phyloP scores from a whole-genome alignment of 2,329 filamentous ascomycete species.

The Claviceps capensis region DNA sequence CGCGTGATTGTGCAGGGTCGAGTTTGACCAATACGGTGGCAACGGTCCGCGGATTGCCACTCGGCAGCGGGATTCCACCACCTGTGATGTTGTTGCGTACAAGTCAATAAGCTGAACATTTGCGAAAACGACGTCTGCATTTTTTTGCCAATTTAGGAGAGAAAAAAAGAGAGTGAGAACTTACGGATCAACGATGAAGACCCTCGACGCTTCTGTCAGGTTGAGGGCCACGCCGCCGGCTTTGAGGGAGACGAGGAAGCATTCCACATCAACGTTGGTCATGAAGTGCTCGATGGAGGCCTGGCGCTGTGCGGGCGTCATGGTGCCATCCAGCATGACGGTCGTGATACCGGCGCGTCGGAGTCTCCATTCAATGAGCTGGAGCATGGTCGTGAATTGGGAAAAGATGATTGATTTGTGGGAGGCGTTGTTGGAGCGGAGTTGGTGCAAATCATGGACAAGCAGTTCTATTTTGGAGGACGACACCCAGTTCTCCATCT shows the following conservation, averaged over 20 bases:
- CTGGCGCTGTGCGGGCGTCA: constrained; percentile 88
- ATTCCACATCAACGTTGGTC: constrained; percentile 86
- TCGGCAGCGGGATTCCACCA: constrained; percentile 99
- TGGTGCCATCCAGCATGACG: constrained; percentile 94
- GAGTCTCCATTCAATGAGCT: constrained; percentile 92
- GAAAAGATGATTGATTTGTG: constrained; percentile 97
- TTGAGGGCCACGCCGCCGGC: constrained; percentile 93
- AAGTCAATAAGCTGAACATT: background rate
- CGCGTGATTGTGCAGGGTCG: constrained; percentile 89
- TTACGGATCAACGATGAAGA: constrained; percentile 93
- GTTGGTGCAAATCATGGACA: constrained; percentile 82
- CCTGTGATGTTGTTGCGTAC: constrained; percentile 23
- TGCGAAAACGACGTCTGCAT: too few relatives aligned
- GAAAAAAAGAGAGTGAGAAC: constrained; percentile 21
- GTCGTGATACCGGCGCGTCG: constrained; percentile 95
- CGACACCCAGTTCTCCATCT: constrained; percentile 97
- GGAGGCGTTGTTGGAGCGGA: constrained; percentile 82
- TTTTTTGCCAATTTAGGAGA: too few relatives aligned
- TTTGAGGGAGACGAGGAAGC: constrained; percentile 91
- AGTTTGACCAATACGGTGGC: constrained; percentile 89
- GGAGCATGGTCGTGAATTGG: constrained; percentile 93
- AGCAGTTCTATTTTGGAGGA: constrained; percentile 97
- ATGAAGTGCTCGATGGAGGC: constrained; percentile 94
- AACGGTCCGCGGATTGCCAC: constrained; percentile 92
- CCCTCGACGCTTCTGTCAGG: constrained; percentile 81